A percentile compares a stretch with the other conserved stretches of the same genome.
phyloP scores from a whole-genome alignment of 2,329 filamentous ascomycete genomes.

The Penicillium sp. region DNA sequence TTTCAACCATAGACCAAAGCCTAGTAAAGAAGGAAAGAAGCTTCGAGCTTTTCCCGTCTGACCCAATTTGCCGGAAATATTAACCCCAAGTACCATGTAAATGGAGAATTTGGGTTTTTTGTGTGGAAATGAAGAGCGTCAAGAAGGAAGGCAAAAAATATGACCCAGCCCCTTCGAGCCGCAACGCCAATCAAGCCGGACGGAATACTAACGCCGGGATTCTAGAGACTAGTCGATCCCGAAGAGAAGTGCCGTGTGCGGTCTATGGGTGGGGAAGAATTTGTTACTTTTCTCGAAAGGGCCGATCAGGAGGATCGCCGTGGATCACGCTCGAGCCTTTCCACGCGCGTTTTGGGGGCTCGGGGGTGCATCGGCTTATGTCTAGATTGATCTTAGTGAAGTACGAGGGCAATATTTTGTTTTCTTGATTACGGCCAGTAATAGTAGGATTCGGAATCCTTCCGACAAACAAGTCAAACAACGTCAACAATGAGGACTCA shows the following conservation, averaged over 20 bases:
- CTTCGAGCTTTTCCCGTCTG: background rate
- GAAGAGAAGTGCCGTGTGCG: conserved; percentile 12
- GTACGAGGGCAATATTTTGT: background rate
- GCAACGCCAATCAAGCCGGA: conserved; percentile 9
- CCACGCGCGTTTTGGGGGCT: background rate
- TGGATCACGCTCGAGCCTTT: conserved; percentile 13
- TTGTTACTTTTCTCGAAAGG: conserved; percentile 1
- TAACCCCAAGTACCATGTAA: background rate
- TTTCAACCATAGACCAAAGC: background rate
- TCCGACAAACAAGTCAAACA: background rate
- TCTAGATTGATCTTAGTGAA: background rate
- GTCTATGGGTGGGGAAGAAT: background rate
- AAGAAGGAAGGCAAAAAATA: background rate
- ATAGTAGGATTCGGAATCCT: background rate
- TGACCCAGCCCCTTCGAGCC: conserved; percentile 1
- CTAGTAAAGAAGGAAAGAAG: background rate
- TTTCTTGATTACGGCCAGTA: background rate
- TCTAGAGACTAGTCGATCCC: conserved; percentile 17
- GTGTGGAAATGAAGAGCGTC: conserved; percentile 13
- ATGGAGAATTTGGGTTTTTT: background rate
- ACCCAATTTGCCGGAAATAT: background rate
- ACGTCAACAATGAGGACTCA: too few relatives aligned
- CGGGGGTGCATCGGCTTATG: background rate
- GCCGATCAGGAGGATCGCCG: conserved; percentile 16
- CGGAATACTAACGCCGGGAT: conserved; percentile 13